Evolutionary conservation across 129 eudicot genomes (phyloP).

Genomic region (Lactuca saligna): DNA sequence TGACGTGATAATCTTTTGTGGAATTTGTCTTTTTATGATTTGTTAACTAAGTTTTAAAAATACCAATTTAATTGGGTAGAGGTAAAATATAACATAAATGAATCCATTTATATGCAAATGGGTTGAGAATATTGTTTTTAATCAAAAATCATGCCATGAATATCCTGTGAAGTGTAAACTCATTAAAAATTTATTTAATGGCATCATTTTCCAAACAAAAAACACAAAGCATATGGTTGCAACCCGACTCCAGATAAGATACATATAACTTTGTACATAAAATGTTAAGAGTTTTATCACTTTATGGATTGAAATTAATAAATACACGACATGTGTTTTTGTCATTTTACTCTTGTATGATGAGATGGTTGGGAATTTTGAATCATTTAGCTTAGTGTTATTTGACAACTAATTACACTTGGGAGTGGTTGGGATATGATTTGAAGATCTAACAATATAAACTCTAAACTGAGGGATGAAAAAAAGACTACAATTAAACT

Average conservation of each 20-base stretch:
- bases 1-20: too few relatives aligned
- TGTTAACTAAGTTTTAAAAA: neutral
- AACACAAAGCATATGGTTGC: neutral
- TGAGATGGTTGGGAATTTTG: neutral
- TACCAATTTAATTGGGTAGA: neutral
- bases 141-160: neutral
- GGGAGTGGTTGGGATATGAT: neutral
- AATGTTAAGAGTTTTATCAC: neutral
- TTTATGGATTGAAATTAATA: neutral
- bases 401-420: constrained; percentile 2
- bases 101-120: neutral
- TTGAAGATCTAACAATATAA: neutral
- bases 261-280: too few relatives aligned
- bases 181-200: neutral
- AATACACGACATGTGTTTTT: neutral
- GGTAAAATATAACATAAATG: too few relatives aligned
- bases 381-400: neutral
- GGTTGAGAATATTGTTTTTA: neutral
- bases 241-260: neutral
- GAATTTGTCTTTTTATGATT: too few relatives aligned
- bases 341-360: constrained; percentile 2
- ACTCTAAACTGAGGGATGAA: neutral
- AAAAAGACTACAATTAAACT: neutral
- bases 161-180: neutral
- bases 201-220: neutral